Base-by-base conservation (phyloP, 768 basidiomycete species). In the Tephrocybe rancida region DNA sequence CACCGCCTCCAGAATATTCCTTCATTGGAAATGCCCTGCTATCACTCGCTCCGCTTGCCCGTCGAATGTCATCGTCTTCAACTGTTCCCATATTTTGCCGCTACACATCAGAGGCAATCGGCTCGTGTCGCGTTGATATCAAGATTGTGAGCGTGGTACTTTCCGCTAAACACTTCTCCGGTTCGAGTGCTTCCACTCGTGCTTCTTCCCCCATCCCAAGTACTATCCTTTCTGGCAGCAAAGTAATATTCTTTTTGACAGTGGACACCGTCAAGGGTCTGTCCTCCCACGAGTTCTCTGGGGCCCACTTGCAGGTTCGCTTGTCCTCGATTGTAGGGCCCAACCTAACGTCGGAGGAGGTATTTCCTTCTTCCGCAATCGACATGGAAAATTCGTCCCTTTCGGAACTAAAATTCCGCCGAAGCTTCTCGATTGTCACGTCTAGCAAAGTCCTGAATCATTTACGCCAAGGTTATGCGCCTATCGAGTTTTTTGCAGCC, bases 51-150 rank as follows among this genome's bases (percentile, higher is more conserved):
- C 86, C 94, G 2, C 78, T 98, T 42, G 86, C 84, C 11, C 86
- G 92, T 37, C 79, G 85, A 50, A 73, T 92, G 32, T 88, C 91
- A 2, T 89, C 86, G 1, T 78, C 81, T 2, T 85, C 84, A n/a
- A 82, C 79, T 0, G 83, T 91, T 14, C 94, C 95, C 1, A 94
- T 99, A 64, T 92, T 93, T 68, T 96, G 93, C 65, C 85, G 90
- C 27, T 96, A 95, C 64, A 97, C 95, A 1, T 82, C 92, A 43
- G 96, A 98, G 66, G 95, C 95, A 1, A 94, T 98, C 59, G 97
- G 96, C 1, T 93, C 92, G 24, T 98, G 95, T 72, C 85, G 93
- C 21, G 78, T 97, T 49, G 86, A 88, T 59, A 79, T 97, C 70
- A 91, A 86, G 71, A 81, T 93, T 39, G 80, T 89, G 59, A 92